These are phyloP conservation scores for Akebia trifoliata DNA, from an alignment of 164 flowering plant genomes.

Conservation along the genomic window DNA sequence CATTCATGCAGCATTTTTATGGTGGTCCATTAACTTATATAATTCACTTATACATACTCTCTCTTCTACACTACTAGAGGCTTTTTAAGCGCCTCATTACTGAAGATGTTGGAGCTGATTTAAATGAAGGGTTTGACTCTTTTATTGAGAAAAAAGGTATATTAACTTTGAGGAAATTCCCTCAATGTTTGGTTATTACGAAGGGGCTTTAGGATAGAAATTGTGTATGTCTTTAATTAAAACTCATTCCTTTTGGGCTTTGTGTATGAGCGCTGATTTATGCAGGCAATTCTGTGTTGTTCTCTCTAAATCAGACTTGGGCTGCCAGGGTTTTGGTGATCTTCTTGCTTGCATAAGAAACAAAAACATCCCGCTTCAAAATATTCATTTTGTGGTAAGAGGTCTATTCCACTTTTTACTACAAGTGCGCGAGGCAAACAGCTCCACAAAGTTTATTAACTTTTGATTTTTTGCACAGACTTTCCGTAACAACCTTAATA, in stretches of 20 bases:
- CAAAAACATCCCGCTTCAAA: slow-evolving; percentile 75
- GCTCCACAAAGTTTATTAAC: slow-evolving; percentile 6
- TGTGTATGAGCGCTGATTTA: slow-evolving; percentile 19
- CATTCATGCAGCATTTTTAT: too few relatives aligned
- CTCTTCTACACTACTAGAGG: slow-evolving; percentile 44
- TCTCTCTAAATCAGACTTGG: slow-evolving; percentile 53
- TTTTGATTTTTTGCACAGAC: slow-evolving; percentile 49
- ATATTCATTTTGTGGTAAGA: slow-evolving; percentile 98
- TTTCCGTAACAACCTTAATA: slow-evolving; percentile 92
- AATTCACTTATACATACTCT: not conserved
- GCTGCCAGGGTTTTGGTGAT: slow-evolving; percentile 88
- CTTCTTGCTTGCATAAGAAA: slow-evolving; percentile 79
- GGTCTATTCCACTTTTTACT: slow-evolving; percentile 5
- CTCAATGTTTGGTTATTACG: not conserved
- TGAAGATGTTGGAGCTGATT: slow-evolving; percentile 85
- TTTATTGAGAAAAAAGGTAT: slow-evolving; percentile 74
- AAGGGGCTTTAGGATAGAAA: not conserved
- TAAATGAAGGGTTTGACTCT: slow-evolving; percentile 86
- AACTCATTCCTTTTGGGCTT: slow-evolving; percentile 3
- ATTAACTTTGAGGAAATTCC: not conserved
- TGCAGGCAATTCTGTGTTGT: slow-evolving; percentile 19
- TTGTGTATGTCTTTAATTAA: not conserved
- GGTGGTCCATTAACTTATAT: slow-evolving; percentile 13
- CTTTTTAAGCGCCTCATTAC: slow-evolving; percentile 79
- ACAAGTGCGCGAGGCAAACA: not conserved